Base-by-base conservation (phyloP, 495 filamentous ascomycete genomes). In the Hypoxylon cercidicola region DNA sequence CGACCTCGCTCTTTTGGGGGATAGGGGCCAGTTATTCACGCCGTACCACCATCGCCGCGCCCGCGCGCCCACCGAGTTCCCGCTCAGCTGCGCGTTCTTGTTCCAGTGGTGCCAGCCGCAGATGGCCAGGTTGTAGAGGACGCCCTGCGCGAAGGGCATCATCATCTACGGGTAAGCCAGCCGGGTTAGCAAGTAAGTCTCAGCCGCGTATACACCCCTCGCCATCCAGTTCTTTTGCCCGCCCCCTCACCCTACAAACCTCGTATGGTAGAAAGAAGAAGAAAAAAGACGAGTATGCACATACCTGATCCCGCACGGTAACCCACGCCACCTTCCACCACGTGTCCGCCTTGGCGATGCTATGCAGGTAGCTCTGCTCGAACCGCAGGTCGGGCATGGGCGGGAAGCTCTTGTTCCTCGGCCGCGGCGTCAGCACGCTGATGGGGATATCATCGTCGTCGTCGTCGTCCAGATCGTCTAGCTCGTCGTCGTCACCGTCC, bases 321-420 rank as follows among this genome's bases (percentile, higher is more conserved):
- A 98, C 94, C 84, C 86, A 91, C 20, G 82, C 83, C 34, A 99
- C 84, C 62, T 85, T 85, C 76, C 88, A 87, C 87, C 85, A 91
- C 21, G 85, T 88, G 57, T 95, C 84, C 18, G 91, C 91, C 48
- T 84, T 80, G 64, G 86, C 85, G 54, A 99, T 87, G 73, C 92
- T 93, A 46, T 88, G 88, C 39, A 99, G 81, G 72, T 98, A 98
- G 78, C 93, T 96, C 83, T 99, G 95, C 80, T 99, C 95, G 75
- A 98, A 98, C 49, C 95, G 83, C 65, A 99, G 78, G 76, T 99
- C 95, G 1, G 95, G 95, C 69, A 99, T 77, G 0, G 96, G 94
- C 50, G 91, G 92, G 57, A 97, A 85, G 34, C 84, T 54, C 75
- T 75, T 55, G 70, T 61, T 58, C 6, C 63, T 52, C 12, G 71